Evolutionary conservation across 371 early-diverging fungal genomes (phyloP).

Genomic region (Coemansia sp.): DNA sequence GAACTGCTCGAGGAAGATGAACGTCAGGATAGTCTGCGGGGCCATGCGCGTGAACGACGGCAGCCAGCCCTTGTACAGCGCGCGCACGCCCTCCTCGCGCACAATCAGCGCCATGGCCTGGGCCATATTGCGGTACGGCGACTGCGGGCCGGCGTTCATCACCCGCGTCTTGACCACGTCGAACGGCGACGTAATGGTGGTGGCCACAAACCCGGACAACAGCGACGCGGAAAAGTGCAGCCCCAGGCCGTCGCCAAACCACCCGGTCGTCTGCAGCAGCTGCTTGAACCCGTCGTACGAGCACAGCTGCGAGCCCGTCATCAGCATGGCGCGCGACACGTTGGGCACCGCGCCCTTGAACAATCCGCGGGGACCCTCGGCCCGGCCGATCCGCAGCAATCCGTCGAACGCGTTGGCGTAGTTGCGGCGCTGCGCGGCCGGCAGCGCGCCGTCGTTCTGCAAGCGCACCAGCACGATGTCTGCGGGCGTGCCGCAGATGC

Average conservation of each 20-base stretch:
- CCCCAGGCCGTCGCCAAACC: constrained; percentile 63
- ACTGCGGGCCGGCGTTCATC: constrained; percentile 66
- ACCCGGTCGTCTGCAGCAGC: constrained; percentile 57
- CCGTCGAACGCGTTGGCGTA: constrained; percentile 80
- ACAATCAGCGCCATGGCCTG: constrained; percentile 63
- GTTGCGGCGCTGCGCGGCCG: constrained; percentile 63
- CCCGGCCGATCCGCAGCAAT: constrained; percentile 61
- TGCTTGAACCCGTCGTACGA: constrained; percentile 75
- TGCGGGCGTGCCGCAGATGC: constrained; percentile 79
- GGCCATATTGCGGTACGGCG: constrained; percentile 41
- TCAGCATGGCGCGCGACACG: constrained; percentile 72
- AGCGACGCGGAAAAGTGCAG: constrained; percentile 78
- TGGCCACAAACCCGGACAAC: constrained; percentile 83
- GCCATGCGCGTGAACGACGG: constrained; percentile 79
- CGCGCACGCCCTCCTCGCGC: constrained; percentile 69
- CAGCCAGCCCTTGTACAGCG: constrained; percentile 88
- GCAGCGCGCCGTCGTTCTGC: constrained; percentile 81
- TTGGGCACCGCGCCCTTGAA: constrained; percentile 77
- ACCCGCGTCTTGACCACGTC: constrained; percentile 91
- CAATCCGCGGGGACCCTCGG: constrained; percentile 67
- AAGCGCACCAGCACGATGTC: constrained; percentile 83
- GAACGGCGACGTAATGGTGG: constrained; percentile 81
- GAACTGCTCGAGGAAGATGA: constrained; percentile 79
- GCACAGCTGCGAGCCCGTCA: constrained; percentile 75
- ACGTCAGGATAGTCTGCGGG: constrained; percentile 86